Evolutionary conservation across 176 grass and related monocot species (phyloP).

Genomic region (Hordeum marinum): DNA sequence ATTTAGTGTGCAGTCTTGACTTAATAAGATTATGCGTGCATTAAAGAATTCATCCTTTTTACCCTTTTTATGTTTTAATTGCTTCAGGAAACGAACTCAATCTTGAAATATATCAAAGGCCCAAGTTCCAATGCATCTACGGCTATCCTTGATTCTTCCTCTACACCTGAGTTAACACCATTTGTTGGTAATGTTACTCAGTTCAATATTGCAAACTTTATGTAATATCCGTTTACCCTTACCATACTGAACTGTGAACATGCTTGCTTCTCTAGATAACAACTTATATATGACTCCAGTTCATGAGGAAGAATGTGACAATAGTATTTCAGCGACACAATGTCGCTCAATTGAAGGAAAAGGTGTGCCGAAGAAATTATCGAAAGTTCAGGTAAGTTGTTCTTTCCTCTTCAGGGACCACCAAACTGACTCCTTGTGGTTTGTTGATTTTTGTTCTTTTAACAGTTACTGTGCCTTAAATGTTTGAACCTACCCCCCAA

Average conservation of each 20-base stretch:
- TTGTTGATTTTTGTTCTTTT: neutral
- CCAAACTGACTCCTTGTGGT: neutral
- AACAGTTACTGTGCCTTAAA: too few species aligned
- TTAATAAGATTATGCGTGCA: neutral
- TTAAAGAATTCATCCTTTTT: too few species aligned
- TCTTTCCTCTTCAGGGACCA: neutral
- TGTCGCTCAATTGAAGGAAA: constrained; percentile 4
- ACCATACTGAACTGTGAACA: constrained; percentile 10
- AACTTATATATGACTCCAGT: neutral
- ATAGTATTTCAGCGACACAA: neutral
- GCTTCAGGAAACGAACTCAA: constrained; percentile 70
- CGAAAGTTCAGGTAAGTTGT: constrained; percentile 37
- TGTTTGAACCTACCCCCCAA: too few species aligned
- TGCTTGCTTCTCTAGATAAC: constrained; percentile 29
- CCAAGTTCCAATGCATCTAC: constrained; percentile 22
- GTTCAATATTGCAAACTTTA: neutral
- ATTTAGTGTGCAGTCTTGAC: neutral
- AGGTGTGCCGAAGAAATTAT: constrained; percentile 4
- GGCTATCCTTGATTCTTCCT: constrained; percentile 15
- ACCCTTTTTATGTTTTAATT: neutral
- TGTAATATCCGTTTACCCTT: neutral
- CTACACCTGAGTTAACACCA: constrained; percentile 1
- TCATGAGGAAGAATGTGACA: constrained; percentile 4
- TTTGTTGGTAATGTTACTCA: constrained; percentile 35
- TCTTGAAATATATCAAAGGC: constrained; percentile 66